A percentile compares a stretch with the other conserved stretches of the same genome.
Conservation (phyloP, 1,284 basidiomycete genomes). For the Boletus semigastroideus region DNA sequence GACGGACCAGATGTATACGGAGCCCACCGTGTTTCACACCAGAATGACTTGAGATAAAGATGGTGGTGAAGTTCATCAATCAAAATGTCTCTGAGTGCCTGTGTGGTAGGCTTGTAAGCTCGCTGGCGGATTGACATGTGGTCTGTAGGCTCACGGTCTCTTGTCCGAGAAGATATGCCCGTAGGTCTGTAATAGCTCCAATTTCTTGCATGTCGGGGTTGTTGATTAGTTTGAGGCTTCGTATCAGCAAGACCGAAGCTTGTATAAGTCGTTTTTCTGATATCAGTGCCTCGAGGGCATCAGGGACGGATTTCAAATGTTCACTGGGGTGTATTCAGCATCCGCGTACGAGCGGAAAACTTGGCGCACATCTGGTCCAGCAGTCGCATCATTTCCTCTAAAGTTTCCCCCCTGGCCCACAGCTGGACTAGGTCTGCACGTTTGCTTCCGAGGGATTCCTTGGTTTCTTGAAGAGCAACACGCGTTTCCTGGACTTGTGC, state of each 20-base stretch:
- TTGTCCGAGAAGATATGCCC: constrained; percentile 84
- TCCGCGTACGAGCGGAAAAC: constrained; percentile 1
- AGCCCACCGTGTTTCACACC: constrained; percentile 92
- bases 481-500: constrained; percentile 73
- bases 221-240: constrained; percentile 89
- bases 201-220: constrained; percentile 93
- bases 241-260: constrained; percentile 85
- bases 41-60: constrained; percentile 96
- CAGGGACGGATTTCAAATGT: constrained; percentile 87
- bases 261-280: constrained; percentile 93
- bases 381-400: constrained; percentile 89
- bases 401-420: constrained; percentile 77
- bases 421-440: constrained; percentile 85
- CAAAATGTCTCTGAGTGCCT: constrained; percentile 90
- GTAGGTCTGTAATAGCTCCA: constrained; percentile 88
- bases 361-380: constrained; percentile 84
- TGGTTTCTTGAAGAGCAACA: constrained; percentile 71
- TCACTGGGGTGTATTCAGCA: constrained; percentile 55
- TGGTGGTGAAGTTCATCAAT: constrained; percentile 97
- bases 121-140: neutral
- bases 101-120: constrained; percentile 14
- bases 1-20: constrained; percentile 82
- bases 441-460: constrained; percentile 75
- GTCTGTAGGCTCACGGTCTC: constrained; percentile 64
- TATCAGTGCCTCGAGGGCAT: constrained; percentile 90